Base-by-base conservation (phyloP, 2,329 filamentous ascomycete species). In the Beauveria scarabaeidicola region DNA sequence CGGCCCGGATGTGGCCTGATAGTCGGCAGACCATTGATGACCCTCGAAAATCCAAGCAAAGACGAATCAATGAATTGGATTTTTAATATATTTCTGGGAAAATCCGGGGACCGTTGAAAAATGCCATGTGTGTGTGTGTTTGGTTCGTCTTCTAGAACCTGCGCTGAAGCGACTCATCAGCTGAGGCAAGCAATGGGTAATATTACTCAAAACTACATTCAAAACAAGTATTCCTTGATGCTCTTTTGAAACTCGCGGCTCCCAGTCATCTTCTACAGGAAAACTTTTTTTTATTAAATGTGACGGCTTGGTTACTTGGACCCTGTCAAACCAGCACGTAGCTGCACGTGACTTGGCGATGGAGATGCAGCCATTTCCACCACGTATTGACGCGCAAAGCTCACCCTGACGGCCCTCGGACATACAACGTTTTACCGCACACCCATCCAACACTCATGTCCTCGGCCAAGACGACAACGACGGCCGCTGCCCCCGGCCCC, bases 401-500 rank as follows among this genome's bases (percentile, higher is more conserved):
- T 52, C 21, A 52, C 50, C 40, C 36, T 44, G 38, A 54, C 52
- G 40, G n/a, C 9, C 27, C 29, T 25, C 10, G 32, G 21, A 17
- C 29, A 11, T 36, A 15, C 32, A 36, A 36, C 32, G 32, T 36
- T 36, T 6, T 36, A 36, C 32, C 32, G 32, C 32, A 36, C 32
- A 36, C 23, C 38, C 21, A 7, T n/a, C 50, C n/a, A 15, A 44
- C 32, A 15, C 2, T 5, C 13, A 58, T 58, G 56, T 32, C 56
- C 36, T 21, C 58, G 58, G 27, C 58, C 40, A 59, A 59, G 41
- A 54, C 50, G n/a, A 47, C 43, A 10, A 48, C 58, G 53, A 52
- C 68, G 60, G 32, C 32, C 32, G 32, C 32, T 10, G 60, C 65
- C n/a, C n/a, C n/a, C 59, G 15, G 43, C 43, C 11, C 43, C 21